These are phyloP conservation scores for Sporothrix dimorphospora DNA, from an alignment of 2,329 filamentous ascomycete genomes.

Conservation along the genomic window DNA sequence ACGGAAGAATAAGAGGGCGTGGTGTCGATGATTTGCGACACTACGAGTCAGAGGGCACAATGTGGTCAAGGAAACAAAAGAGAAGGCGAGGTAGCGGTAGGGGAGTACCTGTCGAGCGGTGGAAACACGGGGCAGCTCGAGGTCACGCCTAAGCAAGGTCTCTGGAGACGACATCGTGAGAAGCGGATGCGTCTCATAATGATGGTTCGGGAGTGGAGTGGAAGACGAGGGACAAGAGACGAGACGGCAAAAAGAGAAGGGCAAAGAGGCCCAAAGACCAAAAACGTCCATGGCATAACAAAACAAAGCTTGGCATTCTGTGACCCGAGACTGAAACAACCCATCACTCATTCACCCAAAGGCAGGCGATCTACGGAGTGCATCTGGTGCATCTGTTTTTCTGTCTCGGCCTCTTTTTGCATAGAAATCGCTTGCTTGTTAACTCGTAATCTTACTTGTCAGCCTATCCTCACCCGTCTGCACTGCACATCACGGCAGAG, in stretches of 20 bases:
- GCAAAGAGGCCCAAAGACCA: not conserved
- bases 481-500: constrained; percentile 14
- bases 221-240: not conserved
- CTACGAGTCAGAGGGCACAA: constrained; percentile 18
- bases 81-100: not conserved
- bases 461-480: not conserved
- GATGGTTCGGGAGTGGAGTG: constrained; percentile 7
- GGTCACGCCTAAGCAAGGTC: constrained; percentile 9
- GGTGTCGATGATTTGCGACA: constrained; percentile 27
- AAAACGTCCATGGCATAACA: constrained; percentile 16
- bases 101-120: not conserved
- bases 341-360: not conserved
- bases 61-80: constrained; percentile 16
- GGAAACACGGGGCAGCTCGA: not conserved
- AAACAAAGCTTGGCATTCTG: constrained; percentile 23
- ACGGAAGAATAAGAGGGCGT: constrained; percentile 2
- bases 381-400: not conserved
- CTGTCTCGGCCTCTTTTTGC: not conserved
- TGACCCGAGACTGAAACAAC: constrained; percentile 17
- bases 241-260: not conserved
- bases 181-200: constrained; percentile 25
- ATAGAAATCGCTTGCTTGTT: not conserved
- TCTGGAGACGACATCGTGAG: not conserved
- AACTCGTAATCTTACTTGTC: not conserved
- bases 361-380: constrained; percentile 20